Evolutionary conservation across 495 filamentous ascomycete genomes (phyloP).

Genomic region (Schizothecium vesticola): DNA sequence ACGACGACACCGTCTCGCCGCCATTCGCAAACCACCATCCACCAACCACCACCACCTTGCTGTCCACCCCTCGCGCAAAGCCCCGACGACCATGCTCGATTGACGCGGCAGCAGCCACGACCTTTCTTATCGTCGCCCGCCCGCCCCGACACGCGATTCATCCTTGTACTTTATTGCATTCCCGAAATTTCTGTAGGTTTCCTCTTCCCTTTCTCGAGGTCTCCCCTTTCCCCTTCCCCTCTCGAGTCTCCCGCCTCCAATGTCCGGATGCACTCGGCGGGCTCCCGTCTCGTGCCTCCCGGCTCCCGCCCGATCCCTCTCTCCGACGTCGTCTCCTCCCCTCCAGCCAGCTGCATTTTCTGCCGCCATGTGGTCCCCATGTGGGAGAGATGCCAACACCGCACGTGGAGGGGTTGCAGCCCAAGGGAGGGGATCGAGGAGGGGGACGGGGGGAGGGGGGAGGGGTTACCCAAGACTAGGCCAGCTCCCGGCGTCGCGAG

Average conservation of each 20-base stretch:
- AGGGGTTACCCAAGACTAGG: not conserved
- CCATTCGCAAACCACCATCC: not conserved
- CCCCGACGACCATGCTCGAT: not conserved
- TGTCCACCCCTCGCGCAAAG: not conserved
- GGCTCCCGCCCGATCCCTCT: not conserved
- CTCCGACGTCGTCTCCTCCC: not conserved
- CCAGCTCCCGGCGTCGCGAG: not conserved
- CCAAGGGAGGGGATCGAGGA: not conserved
- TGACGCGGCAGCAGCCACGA: not conserved
- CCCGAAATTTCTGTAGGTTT: constrained; percentile 23
- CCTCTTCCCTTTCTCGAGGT: not conserved
- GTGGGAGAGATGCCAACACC: not conserved
- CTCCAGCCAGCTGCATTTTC: not conserved
- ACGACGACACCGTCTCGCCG: not conserved
- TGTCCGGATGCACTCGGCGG: not conserved
- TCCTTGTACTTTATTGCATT: constrained; percentile 28
- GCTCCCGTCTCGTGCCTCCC: not conserved
- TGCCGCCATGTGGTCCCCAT: not conserved
- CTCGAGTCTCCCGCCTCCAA: not conserved
- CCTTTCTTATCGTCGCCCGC: constrained; percentile 10
- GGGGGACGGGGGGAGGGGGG: not conserved
- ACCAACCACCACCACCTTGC: not conserved
- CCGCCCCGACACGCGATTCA: constrained; percentile 17
- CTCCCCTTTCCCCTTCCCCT: not conserved
- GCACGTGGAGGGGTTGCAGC: not conserved